Evolutionary conservation across 2,329 filamentous ascomycete species (phyloP), one percentile per base, ranked within the genome.

Genomic region (Cladosporium sp.): DNA sequence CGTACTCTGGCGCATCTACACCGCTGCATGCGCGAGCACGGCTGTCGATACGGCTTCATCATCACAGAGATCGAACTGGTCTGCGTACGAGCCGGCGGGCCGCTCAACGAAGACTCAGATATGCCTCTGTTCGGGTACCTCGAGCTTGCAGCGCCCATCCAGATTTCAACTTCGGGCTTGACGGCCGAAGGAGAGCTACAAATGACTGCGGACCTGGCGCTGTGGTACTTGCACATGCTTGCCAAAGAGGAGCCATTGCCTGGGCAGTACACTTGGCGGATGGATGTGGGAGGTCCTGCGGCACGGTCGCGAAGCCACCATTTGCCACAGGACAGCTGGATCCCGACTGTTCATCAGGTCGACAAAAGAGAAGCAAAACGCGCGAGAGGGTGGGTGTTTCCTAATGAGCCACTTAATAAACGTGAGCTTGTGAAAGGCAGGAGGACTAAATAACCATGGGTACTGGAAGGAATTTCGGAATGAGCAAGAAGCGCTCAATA

Each of bases 21-120:
- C 79, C 87, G 92, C 76, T 89, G 90, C 75, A 97, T 97, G 92
- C 92, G 94, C 78, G 92, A 96, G 80, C 92, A 97, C 80, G 89
- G 89, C 71, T 96, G 92, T 76, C 89, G 94, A 67, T 98, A 97
- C 78, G 94, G 94, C 64, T 98, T 97, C 83, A 94, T 98, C 78
- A 88, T 97, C 75, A 97, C 92, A 1, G 94, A 97, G 80, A 97
- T 97, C 73, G 94, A 98, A 80, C 88, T 97, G 10, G 89, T 97
- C 47, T 88, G 95, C 72, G 92, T 97, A 0, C 92, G 93, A 73
- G 92, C 91, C 71, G 93, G 93, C 62, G 81, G 81, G 4, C 77
- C 79, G 15, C 75, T 77, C 0, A 71, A 71, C 12, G 69, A 74
- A 1, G 76, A 75, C 4, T 73, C 75, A 49, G 77, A 78, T 10